phyloP scores from a whole-genome alignment of 768 basidiomycete genomes.

The Termitomyces sp. region DNA sequence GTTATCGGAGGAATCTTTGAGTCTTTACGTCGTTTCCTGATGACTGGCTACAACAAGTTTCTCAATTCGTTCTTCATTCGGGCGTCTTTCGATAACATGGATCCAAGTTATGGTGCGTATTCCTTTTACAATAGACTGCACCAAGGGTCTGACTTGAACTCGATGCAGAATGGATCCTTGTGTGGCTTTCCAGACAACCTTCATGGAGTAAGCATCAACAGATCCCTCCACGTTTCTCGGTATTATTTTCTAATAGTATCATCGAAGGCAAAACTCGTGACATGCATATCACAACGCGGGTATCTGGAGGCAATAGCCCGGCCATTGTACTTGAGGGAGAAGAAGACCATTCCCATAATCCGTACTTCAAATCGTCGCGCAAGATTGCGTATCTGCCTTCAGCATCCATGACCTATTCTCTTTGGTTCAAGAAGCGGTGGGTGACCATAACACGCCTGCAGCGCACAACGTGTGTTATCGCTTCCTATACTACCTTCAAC shows the following conservation, averaged over 20 bases:
- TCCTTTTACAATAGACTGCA: background rate
- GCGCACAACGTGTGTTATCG: slow-evolving; percentile 3
- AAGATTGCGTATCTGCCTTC: slow-evolving; percentile 30
- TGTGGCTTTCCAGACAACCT: slow-evolving; percentile 54
- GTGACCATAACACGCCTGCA: slow-evolving; percentile 19
- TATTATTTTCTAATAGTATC: background rate
- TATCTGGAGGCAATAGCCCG: slow-evolving; percentile 21
- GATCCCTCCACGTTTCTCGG: background rate
- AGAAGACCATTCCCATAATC: slow-evolving; percentile 11
- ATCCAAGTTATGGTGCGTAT: slow-evolving; percentile 21
- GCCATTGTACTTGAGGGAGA: slow-evolving; percentile 24
- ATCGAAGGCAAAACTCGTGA: slow-evolving; percentile 36
- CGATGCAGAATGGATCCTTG: slow-evolving; percentile 51
- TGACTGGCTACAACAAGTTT: slow-evolving; percentile 29
- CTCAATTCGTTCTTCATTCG: slow-evolving; percentile 46
- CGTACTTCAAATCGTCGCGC: slow-evolving; percentile 11
- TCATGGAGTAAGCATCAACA: slow-evolving; percentile 41
- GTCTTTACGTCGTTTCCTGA: slow-evolving; percentile 36
- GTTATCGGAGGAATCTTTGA: slow-evolving; percentile 52
- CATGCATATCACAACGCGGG: slow-evolving; percentile 42
- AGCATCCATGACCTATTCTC: slow-evolving; percentile 25
- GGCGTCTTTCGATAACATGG: slow-evolving; percentile 44
- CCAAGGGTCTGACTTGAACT: background rate
- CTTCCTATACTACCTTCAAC: background rate
- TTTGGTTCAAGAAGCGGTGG: slow-evolving; percentile 31